phyloP scores from a whole-genome alignment of 2,329 filamentous ascomycete species.

The Clonostachys sp. region DNA sequence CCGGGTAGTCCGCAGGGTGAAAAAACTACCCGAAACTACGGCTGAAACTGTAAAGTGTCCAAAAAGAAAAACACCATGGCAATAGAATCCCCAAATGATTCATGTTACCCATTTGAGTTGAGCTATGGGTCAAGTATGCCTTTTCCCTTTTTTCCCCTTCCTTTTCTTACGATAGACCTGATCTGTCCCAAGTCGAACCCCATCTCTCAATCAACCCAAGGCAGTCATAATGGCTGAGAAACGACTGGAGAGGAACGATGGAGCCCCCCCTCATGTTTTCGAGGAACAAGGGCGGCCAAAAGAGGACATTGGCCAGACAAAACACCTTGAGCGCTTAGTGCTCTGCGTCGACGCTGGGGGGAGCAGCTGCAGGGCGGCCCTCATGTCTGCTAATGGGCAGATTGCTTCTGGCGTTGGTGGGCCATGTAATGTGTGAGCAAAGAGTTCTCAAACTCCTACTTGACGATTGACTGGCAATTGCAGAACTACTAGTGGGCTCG shows the following conservation, averaged over 20 bases:
- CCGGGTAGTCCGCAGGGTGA: too few species aligned
- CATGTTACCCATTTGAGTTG: too few species aligned
- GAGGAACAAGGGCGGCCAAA: too few species aligned
- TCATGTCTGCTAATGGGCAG: slow-evolving; percentile 16
- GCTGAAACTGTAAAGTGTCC: too few species aligned
- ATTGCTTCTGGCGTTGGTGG: slow-evolving; percentile 6
- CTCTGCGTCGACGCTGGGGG: slow-evolving; percentile 36
- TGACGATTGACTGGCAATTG: not conserved
- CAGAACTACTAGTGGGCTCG: slow-evolving; percentile 17
- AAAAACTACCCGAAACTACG: too few species aligned
- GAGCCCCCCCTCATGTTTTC: slow-evolving; percentile 9
- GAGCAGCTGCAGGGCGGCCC: slow-evolving; percentile 31
- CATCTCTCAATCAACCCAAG: slow-evolving; percentile 6
- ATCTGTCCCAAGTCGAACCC: slow-evolving; percentile 9
- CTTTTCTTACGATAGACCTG: too few species aligned
- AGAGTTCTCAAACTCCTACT: slow-evolving; percentile 20
- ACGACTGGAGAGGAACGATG: slow-evolving; percentile 6
- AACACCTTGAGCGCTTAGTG: slow-evolving; percentile 8
- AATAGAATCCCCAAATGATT: too few species aligned
- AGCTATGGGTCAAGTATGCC: slow-evolving; percentile 13
- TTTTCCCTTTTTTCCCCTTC: slow-evolving; percentile 9
- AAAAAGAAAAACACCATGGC: too few species aligned
- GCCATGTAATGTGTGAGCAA: slow-evolving; percentile 9
- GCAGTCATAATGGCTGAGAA: slow-evolving; percentile 12
- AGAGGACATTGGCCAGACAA: not conserved